phyloP scores from a whole-genome alignment of 2,329 filamentous ascomycete species.

The Cytospora schulzeri region DNA sequence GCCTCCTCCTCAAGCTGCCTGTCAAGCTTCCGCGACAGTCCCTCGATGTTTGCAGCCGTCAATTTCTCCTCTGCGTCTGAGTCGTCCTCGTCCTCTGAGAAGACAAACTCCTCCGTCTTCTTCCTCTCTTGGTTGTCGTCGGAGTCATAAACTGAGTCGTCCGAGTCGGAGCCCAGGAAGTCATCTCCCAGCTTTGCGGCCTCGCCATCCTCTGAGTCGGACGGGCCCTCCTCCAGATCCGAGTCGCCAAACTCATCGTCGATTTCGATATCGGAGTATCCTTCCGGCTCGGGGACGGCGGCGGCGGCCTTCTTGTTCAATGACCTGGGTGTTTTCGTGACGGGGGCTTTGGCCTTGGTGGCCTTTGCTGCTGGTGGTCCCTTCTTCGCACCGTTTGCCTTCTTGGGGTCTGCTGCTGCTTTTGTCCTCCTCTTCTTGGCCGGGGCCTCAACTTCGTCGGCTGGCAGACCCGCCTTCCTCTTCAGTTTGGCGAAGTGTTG shows the following conservation, averaged over 20 bases:
- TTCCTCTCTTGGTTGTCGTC: slow-evolving; percentile 57
- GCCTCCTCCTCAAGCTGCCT: slow-evolving; percentile 74
- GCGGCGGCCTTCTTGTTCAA: slow-evolving; percentile 43
- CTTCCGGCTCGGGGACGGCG: slow-evolving; percentile 46
- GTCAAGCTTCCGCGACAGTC: slow-evolving; percentile 84
- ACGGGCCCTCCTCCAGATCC: slow-evolving; percentile 48
- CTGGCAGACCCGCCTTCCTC: slow-evolving; percentile 76
- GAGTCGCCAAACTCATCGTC: slow-evolving; percentile 44
- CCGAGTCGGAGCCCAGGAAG: slow-evolving; percentile 59
- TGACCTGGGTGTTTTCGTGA: slow-evolving; percentile 38
- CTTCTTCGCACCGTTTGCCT: slow-evolving; percentile 37
- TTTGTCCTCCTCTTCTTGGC: slow-evolving; percentile 61
- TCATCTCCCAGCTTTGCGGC: slow-evolving; percentile 53
- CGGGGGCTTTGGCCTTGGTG: slow-evolving; percentile 40
- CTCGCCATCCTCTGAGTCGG: slow-evolving; percentile 44
- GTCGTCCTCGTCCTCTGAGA: slow-evolving; percentile 92
- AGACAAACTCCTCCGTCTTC: slow-evolving; percentile 67
- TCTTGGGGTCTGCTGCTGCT: slow-evolving; percentile 40
- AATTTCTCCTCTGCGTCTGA: slow-evolving; percentile 87
- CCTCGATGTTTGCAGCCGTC: slow-evolving; percentile 94
- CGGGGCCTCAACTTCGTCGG: slow-evolving; percentile 58
- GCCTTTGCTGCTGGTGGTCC: slow-evolving; percentile 33
- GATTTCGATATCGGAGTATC: slow-evolving; percentile 48
- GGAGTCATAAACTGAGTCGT: slow-evolving; percentile 69
- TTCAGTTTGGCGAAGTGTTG: slow-evolving; percentile 77